phyloP scores from a whole-genome alignment of 1,139 yeast species.

The Geotrichum restrictum region DNA sequence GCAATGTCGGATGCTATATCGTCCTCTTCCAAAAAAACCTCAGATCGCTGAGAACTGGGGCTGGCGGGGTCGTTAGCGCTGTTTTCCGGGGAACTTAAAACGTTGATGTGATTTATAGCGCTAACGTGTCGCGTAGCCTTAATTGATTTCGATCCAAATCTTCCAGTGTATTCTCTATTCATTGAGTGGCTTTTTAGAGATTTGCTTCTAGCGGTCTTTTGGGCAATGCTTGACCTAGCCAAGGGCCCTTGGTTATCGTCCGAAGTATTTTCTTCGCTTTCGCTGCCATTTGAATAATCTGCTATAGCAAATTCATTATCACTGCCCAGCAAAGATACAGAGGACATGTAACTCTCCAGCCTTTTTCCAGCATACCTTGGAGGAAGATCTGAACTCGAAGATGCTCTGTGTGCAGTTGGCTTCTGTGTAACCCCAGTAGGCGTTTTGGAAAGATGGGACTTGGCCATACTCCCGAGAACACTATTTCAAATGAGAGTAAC shows the following conservation, averaged over 20 bases:
- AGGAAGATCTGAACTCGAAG: not conserved
- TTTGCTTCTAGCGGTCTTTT: too few species aligned
- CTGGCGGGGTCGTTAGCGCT: too few species aligned
- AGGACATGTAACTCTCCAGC: conserved; percentile 13
- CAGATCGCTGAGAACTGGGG: too few species aligned
- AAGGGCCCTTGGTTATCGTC: not conserved
- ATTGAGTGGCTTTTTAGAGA: too few species aligned
- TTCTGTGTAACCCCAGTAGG: not conserved
- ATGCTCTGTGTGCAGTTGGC: not conserved
- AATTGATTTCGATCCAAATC: too few species aligned
- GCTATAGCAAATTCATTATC: conserved; percentile 12
- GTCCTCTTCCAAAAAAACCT: too few species aligned
- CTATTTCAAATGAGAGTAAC: not conserved
- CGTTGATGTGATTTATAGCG: too few species aligned
- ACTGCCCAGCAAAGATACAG: not conserved
- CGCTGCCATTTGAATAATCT: conserved; percentile 6
- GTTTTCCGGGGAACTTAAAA: too few species aligned
- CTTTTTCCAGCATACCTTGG: conserved; percentile 15
- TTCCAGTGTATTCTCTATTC: too few species aligned
- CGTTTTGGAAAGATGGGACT: not conserved
- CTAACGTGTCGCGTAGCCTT: too few species aligned
- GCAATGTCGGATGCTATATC: too few species aligned
- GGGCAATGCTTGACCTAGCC: not conserved
- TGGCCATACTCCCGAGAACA: conserved; percentile 1
- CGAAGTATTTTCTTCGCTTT: not conserved